These are phyloP conservation scores for Ophioceras dolichostomum DNA, from an alignment of 2,329 filamentous ascomycete genomes.

Conservation along the genomic window DNA sequence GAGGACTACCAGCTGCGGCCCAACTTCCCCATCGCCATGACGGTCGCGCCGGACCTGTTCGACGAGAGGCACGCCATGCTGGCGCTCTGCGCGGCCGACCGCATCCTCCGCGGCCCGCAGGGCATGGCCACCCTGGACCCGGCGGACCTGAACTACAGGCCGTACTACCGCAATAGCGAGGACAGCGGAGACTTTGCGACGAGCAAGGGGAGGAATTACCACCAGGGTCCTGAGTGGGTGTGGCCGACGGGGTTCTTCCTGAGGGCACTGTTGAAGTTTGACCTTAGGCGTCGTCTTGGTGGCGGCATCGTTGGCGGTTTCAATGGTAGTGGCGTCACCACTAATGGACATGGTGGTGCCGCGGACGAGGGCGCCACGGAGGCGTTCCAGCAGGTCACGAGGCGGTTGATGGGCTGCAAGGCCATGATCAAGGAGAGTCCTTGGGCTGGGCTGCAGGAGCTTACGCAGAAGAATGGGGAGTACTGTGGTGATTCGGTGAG, in stretches of 20 bases:
- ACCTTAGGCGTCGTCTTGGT: conserved; percentile 56
- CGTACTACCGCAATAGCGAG: conserved; percentile 90
- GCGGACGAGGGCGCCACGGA: conserved; percentile 58
- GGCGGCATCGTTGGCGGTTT: too few relatives aligned
- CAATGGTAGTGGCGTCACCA: too few relatives aligned
- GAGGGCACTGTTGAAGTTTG: conserved; percentile 81
- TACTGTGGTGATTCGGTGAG: conserved; percentile 79
- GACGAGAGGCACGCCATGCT: conserved; percentile 63
- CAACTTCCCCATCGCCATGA: conserved; percentile 95
- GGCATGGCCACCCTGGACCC: conserved; percentile 97
- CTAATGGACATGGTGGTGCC: neutral
- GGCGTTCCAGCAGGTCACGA: conserved; percentile 88
- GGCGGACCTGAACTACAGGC: conserved; percentile 81
- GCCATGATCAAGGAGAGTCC: conserved; percentile 64
- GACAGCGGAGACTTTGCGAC: conserved; percentile 87
- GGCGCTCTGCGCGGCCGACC: conserved; percentile 71
- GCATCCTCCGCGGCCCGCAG: conserved; percentile 67
- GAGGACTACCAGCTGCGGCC: conserved; percentile 94
- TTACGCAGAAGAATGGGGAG: conserved; percentile 82
- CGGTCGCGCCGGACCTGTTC: conserved; percentile 82
- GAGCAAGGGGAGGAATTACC: conserved; percentile 91
- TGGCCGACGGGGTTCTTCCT: conserved; percentile 97
- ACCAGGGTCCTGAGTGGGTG: conserved; percentile 95
- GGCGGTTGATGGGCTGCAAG: conserved; percentile 72
- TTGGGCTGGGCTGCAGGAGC: conserved; percentile 86